Percentiles rank a stretch among this genome's conserved stretches.
These are phyloP conservation scores for Ricinus communis DNA, from an alignment of 345 rosid genomes.

Conservation along the genomic window DNA sequence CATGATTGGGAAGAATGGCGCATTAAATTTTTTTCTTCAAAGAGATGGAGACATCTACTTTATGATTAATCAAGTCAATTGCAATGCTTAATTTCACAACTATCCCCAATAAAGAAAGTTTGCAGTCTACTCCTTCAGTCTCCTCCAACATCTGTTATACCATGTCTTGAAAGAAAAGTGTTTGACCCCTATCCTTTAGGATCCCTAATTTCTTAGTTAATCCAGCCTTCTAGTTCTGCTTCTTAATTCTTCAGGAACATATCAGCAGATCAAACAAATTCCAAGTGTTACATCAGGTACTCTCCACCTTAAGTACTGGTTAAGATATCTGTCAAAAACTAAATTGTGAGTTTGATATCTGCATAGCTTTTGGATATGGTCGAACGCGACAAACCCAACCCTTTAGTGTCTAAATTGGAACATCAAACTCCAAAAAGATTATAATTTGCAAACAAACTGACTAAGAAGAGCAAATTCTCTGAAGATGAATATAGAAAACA, in stretches of 20 bases:
- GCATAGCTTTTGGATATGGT: background rate
- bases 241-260: background rate
- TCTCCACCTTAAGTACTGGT: background rate
- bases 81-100: background rate
- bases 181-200: background rate
- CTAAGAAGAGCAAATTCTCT: background rate
- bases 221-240: background rate
- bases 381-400: too few species aligned
- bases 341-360: background rate
- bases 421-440: background rate
- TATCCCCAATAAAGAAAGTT: background rate
- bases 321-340: background rate
- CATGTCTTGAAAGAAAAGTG: constrained; percentile 3
- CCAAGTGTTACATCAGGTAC: background rate
- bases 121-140: background rate
- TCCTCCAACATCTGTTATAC: background rate
- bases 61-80: background rate
- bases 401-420: background rate
- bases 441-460: background rate
- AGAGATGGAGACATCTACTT: background rate
- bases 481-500: background rate
- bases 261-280: background rate
- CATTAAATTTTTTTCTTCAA: background rate
- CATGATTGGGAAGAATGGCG: background rate
- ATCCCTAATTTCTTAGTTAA: background rate